Evolutionary conservation across 2,329 filamentous ascomycete genomes (phyloP).

Genomic region (Lachnellula hyalina): DNA sequence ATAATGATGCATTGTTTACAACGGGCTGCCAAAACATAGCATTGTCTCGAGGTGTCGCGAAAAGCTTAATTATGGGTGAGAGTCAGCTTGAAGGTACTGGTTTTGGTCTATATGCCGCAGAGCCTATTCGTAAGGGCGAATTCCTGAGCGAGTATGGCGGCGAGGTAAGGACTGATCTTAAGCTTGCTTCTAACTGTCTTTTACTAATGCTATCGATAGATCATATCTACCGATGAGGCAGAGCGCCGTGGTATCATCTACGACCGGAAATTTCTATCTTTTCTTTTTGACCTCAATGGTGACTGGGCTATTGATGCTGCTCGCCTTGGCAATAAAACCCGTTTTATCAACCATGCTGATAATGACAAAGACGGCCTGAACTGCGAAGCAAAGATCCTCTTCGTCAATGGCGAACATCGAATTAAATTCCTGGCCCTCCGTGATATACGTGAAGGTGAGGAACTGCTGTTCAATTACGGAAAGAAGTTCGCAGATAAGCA

Average conservation of each 20-base stretch:
- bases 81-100: slow-evolving; percentile 65
- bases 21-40: slow-evolving; percentile 66
- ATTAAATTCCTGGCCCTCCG: slow-evolving; percentile 68
- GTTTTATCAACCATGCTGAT: slow-evolving; percentile 76
- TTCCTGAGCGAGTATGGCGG: slow-evolving; percentile 79
- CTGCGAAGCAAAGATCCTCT: slow-evolving; percentile 61
- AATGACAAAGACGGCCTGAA: slow-evolving; percentile 55
- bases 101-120: slow-evolving; percentile 65
- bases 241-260: slow-evolving; percentile 32
- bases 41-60: slow-evolving; percentile 63
- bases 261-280: slow-evolving; percentile 34
- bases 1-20: slow-evolving; percentile 50
- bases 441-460: slow-evolving; percentile 65
- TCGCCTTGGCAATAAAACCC: slow-evolving; percentile 71
- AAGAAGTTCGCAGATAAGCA: slow-evolving; percentile 55
- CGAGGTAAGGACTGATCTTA: slow-evolving; percentile 51
- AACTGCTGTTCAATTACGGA: slow-evolving; percentile 79
- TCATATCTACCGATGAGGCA: slow-evolving; percentile 43
- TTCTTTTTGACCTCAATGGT: slow-evolving; percentile 48
- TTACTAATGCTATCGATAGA: slow-evolving; percentile 34
- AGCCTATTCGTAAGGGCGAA: slow-evolving; percentile 45
- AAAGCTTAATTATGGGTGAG: slow-evolving; percentile 62
- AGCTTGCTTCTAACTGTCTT: background rate
- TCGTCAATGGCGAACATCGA: slow-evolving; percentile 70
- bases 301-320: slow-evolving; percentile 61